Evolutionary conservation across 495 filamentous ascomycete species (phyloP).

Genomic region (Neurospora africana): DNA sequence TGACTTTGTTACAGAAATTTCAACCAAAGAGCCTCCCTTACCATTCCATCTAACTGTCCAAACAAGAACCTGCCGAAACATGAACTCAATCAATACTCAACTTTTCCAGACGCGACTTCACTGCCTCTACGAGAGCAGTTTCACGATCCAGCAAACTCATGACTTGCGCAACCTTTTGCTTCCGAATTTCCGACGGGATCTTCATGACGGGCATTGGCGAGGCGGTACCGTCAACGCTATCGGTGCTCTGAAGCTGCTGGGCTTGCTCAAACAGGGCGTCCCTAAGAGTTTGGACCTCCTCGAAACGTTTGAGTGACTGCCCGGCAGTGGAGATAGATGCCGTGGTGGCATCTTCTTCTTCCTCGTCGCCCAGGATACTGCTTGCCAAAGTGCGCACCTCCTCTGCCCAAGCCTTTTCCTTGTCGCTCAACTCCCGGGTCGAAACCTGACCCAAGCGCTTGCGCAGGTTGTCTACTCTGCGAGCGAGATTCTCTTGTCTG

Average conservation of each 20-base stretch:
- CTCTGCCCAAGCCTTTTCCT: slow-evolving; percentile 55
- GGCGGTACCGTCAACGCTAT: slow-evolving; percentile 13
- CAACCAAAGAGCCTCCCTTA: not conserved
- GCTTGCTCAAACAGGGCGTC: slow-evolving; percentile 43
- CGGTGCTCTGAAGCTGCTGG: slow-evolving; percentile 26
- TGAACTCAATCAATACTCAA: slow-evolving; percentile 17
- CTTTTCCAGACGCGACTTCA: slow-evolving; percentile 24
- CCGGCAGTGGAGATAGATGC: slow-evolving; percentile 18
- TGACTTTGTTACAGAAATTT: not conserved
- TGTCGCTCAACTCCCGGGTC: slow-evolving; percentile 59
- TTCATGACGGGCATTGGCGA: slow-evolving; percentile 26
- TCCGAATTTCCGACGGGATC: slow-evolving; percentile 58
- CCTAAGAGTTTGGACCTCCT: slow-evolving; percentile 35
- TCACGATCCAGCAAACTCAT: slow-evolving; percentile 64
- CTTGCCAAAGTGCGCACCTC: slow-evolving; percentile 47
- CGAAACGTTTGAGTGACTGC: slow-evolving; percentile 35
- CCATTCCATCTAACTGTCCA: not conserved
- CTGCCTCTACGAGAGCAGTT: slow-evolving; percentile 42
- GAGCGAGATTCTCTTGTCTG: slow-evolving; percentile 47
- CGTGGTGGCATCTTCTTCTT: not conserved
- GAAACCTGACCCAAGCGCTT: slow-evolving; percentile 47
- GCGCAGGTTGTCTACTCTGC: slow-evolving; percentile 53
- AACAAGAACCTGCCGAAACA: not conserved
- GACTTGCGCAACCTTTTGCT: slow-evolving; percentile 56
- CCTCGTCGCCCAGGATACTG: slow-evolving; percentile 30